Percentiles rank a stretch among this genome's conserved stretches.
Conservation (phyloP, 441 rosid genomes). For the Kokia cookei region DNA sequence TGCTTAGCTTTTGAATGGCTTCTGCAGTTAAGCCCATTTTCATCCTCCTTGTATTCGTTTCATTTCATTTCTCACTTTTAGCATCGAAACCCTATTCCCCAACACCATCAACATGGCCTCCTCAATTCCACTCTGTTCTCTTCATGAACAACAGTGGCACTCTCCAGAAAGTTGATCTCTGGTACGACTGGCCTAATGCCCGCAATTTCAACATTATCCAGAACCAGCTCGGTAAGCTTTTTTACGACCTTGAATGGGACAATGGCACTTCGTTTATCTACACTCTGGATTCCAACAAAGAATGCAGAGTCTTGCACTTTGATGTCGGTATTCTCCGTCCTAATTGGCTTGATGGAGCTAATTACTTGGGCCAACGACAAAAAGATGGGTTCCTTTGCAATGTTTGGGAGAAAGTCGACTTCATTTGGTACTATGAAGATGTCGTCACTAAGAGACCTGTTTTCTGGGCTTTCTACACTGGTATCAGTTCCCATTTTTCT, state of each 20-base stretch:
- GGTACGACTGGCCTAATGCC: constrained; percentile 87
- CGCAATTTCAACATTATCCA: constrained; percentile 79
- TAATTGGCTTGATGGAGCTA: constrained; percentile 50
- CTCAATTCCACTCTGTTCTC: constrained; percentile 62
- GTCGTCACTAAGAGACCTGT: constrained; percentile 65
- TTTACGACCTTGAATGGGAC: constrained; percentile 83
- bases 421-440: constrained; percentile 74
- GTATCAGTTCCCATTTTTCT: constrained; percentile 12
- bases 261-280: constrained; percentile 72
- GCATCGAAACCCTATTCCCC: constrained; percentile 30
- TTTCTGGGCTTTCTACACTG: constrained; percentile 71
- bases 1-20: background rate
- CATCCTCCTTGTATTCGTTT: background rate
- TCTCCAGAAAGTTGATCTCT: constrained; percentile 65
- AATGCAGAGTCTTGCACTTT: constrained; percentile 42
- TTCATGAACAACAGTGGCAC: constrained; percentile 67
- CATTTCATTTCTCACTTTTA: background rate
- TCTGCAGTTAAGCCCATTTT: background rate
- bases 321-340: constrained; percentile 68
- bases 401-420: constrained; percentile 79
- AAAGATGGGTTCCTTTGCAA: constrained; percentile 30
- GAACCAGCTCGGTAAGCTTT: constrained; percentile 54
- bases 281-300: constrained; percentile 34
- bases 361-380: background rate
- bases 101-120: constrained; percentile 66